Conservation (phyloP, 805 yeast species). For the Monosporozyma unispora region DNA sequence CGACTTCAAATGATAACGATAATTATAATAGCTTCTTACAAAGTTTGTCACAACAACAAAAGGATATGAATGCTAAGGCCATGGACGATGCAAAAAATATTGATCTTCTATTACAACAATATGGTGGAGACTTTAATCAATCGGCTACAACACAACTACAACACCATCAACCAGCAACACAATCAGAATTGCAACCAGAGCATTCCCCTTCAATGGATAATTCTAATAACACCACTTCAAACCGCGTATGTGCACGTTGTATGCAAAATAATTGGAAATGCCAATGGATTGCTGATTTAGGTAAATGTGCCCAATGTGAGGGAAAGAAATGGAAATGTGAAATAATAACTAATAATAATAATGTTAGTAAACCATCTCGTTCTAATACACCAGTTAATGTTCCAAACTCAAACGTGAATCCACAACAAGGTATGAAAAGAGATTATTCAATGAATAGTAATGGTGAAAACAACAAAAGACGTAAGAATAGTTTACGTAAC, state of each 20-base stretch:
- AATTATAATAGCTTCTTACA: slow-evolving; percentile 21
- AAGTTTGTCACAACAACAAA: slow-evolving; percentile 15
- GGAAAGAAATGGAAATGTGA: slow-evolving; percentile 61
- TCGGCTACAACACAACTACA: not conserved
- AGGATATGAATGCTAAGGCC: slow-evolving; percentile 2
- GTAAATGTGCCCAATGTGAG: slow-evolving; percentile 70
- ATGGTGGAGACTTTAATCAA: not conserved
- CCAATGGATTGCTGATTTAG: slow-evolving; percentile 52
- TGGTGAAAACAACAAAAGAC: not conserved
- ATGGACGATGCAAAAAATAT: not conserved
- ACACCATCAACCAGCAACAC: not conserved
- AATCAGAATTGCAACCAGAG: not conserved
- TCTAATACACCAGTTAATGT: not conserved
- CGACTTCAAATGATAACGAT: slow-evolving; percentile 9
- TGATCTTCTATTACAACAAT: not conserved
- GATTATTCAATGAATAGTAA: not conserved
- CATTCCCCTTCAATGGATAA: not conserved
- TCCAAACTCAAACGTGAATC: not conserved
- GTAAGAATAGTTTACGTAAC: not conserved
- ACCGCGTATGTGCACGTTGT: slow-evolving; percentile 62
- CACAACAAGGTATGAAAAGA: not conserved
- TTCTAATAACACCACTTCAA: not conserved
- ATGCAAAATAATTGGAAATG: slow-evolving; percentile 73
- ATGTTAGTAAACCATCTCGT: too few relatives aligned
- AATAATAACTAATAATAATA: not conserved